phyloP scores from a whole-genome alignment of 805 yeast species.

The Hanseniaspora guilliermondii region DNA sequence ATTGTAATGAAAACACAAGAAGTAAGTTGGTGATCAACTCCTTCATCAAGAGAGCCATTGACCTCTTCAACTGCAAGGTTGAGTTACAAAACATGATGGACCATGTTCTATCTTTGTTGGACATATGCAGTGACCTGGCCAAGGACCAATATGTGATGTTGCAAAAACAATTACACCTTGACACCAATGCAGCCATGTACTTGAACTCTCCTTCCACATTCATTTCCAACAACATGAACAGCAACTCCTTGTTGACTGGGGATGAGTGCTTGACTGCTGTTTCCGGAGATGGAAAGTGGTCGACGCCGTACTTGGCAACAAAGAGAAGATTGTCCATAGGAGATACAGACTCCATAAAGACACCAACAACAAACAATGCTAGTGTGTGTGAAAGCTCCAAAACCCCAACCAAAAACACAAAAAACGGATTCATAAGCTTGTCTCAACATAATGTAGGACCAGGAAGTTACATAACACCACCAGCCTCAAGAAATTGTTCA shows the following conservation, averaged over 20 bases:
- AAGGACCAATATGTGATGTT: conserved; percentile 7
- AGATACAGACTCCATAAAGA: conserved; percentile 6
- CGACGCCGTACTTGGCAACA: conserved; percentile 8
- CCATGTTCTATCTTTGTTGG: neutral
- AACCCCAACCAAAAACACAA: conserved; percentile 4
- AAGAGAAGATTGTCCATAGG: conserved; percentile 8
- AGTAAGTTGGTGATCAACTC: conserved; percentile 12
- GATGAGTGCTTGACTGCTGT: conserved; percentile 10
- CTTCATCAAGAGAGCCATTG: conserved; percentile 12
- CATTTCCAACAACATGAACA: neutral
- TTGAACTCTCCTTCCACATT: conserved; percentile 8
- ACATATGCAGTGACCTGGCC: conserved; percentile 1
- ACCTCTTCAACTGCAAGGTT: conserved; percentile 11
- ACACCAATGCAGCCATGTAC: conserved; percentile 1
- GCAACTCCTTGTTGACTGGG: neutral
- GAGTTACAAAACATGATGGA: conserved; percentile 12
- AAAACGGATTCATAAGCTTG: neutral
- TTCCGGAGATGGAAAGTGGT: neutral
- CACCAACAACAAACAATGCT: conserved; percentile 7
- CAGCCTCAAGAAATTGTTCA: conserved; percentile 12
- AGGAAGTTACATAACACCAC: conserved; percentile 11
- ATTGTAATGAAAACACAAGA: conserved; percentile 11
- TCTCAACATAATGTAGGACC: neutral
- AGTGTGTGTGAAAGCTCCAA: neutral
- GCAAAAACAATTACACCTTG: neutral